Evolutionary conservation across 768 basidiomycete genomes (phyloP).

Genomic region (Rubroboletus pulcherrimus): DNA sequence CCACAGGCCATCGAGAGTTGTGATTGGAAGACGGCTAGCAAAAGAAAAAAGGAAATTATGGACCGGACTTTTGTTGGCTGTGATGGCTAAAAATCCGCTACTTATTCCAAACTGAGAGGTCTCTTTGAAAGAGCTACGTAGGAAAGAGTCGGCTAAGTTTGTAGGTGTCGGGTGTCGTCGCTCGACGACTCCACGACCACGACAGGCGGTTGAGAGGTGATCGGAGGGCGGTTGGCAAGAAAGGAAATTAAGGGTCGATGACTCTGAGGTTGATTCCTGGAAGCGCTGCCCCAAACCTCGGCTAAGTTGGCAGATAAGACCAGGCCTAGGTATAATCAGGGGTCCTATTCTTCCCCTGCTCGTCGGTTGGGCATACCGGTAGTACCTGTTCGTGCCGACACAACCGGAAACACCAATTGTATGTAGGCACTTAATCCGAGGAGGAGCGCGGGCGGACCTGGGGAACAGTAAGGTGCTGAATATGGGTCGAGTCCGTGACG

Average conservation of each 20-base stretch:
- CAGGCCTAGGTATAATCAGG: neutral
- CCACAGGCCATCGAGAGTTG: neutral
- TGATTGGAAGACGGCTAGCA: neutral
- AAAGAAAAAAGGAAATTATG: neutral
- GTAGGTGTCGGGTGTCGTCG: neutral
- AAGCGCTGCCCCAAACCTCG: neutral
- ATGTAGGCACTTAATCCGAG: neutral
- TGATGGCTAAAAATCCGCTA: neutral
- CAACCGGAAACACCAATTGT: constrained; percentile 11
- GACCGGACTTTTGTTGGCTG: too few relatives aligned
- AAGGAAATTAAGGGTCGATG: neutral
- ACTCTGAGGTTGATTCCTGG: neutral
- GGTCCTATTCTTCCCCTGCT: neutral
- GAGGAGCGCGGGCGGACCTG: constrained; percentile 10
- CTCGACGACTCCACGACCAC: neutral
- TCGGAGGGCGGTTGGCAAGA: too few relatives aligned
- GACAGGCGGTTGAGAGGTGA: too few relatives aligned
- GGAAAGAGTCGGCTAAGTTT: neutral
- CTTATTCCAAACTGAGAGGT: neutral
- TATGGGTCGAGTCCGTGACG: constrained; percentile 3
- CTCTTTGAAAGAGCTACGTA: neutral
- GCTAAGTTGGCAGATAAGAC: neutral
- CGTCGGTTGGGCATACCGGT: constrained; percentile 8
- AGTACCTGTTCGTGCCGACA: constrained; percentile 2
- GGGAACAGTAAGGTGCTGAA: neutral